Percentiles rank a stretch among this genome's conserved stretches.
Conservation (phyloP, 192 early-diverging fungal genomes). For the Coemansia sp. region DNA sequence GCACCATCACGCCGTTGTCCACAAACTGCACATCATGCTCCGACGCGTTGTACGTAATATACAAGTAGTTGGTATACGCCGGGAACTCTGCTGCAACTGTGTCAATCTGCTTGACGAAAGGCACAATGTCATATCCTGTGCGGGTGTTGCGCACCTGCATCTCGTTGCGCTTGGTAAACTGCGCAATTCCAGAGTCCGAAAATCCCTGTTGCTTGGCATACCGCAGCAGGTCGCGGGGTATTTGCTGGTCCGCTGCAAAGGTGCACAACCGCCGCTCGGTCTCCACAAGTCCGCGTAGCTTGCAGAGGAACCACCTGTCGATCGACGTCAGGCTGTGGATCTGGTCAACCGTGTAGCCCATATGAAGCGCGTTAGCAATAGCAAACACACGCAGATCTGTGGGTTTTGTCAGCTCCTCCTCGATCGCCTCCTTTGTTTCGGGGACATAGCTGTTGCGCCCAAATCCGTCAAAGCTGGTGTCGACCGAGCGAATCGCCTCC, state of each 20-base stretch:
- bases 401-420: constrained; percentile 85
- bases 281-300: constrained; percentile 83
- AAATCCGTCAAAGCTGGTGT: constrained; percentile 85
- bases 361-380: constrained; percentile 92
- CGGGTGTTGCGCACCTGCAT: constrained; percentile 84
- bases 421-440: constrained; percentile 65
- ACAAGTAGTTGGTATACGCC: constrained; percentile 96
- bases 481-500: constrained; percentile 92
- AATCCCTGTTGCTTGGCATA: constrained; percentile 94
- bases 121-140: constrained; percentile 75
- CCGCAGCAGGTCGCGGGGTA: constrained; percentile 64
- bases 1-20: constrained; percentile 94
- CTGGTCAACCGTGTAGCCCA: constrained; percentile 87
- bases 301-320: constrained; percentile 98
- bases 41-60: constrained; percentile 94
- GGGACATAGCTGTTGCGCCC: constrained; percentile 64
- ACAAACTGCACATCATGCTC: constrained; percentile 91
- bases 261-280: constrained; percentile 67
- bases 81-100: constrained; percentile 99
- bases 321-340: constrained; percentile 90
- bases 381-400: constrained; percentile 95
- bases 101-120: constrained; percentile 98
- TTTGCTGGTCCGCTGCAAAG: constrained; percentile 46
- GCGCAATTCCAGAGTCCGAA: constrained; percentile 71
- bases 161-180: constrained; percentile 75